A percentile compares a stretch with the other conserved stretches of the same genome.
Evolutionary conservation across 306 rosid species (phyloP).

Genomic region (Rubus parviflorus): DNA sequence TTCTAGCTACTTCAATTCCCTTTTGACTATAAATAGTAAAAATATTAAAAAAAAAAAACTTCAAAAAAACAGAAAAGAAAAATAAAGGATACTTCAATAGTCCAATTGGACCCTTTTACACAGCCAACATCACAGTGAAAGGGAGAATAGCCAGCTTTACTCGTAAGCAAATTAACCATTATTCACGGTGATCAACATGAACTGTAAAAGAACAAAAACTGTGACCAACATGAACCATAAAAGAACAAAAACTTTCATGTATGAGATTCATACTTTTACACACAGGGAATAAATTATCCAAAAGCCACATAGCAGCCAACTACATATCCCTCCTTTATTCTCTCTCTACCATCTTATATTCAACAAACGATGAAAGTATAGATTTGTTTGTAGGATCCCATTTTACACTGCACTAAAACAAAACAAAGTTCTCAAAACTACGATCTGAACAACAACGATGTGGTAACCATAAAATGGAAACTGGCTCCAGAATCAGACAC

Average conservation of each 20-base stretch:
- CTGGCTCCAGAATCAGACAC: background rate
- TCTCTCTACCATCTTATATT: background rate
- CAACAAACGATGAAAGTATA: background rate
- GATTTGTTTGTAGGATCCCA: background rate
- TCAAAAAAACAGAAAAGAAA: too few relatives aligned
- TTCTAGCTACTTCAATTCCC: too few relatives aligned
- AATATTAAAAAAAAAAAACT: too few relatives aligned
- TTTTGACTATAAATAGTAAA: too few relatives aligned
- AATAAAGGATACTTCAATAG: too few relatives aligned
- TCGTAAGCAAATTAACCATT: background rate
- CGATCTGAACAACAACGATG: conserved; percentile 6
- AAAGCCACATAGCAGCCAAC: background rate
- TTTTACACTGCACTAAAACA: conserved; percentile 8
- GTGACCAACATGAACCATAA: background rate
- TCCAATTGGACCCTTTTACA: too few relatives aligned
- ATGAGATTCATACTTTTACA: conserved; percentile 2
- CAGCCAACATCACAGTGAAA: background rate
- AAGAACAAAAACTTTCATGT: background rate
- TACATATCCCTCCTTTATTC: conserved; percentile 16
- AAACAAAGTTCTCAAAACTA: conserved; percentile 13
- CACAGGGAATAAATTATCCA: background rate
- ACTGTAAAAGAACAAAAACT: background rate
- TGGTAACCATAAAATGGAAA: background rate
- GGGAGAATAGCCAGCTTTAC: background rate
- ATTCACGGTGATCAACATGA: background rate